phyloP scores from a whole-genome alignment of 1,284 basidiomycete species.

The Malassezia obtusa region DNA sequence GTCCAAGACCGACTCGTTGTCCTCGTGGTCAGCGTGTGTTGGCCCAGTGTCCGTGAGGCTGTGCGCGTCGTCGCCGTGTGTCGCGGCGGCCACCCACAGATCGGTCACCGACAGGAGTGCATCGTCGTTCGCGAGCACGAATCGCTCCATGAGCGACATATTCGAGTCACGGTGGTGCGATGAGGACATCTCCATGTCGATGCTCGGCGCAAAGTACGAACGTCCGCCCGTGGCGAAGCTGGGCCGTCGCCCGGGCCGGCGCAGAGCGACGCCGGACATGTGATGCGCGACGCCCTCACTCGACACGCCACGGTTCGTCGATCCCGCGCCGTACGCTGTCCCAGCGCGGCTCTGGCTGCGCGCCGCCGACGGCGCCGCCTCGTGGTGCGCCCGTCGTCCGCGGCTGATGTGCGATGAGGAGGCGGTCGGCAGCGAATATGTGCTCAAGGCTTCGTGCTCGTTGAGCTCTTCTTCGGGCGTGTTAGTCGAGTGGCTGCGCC shows the following conservation, averaged over 20 bases:
- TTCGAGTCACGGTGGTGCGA: neutral
- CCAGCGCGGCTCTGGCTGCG: neutral
- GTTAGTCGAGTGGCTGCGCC: neutral
- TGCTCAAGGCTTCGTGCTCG: neutral
- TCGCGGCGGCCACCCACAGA: constrained; percentile 83
- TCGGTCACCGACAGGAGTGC: constrained; percentile 79
- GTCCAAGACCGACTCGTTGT: constrained; percentile 39
- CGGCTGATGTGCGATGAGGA: neutral
- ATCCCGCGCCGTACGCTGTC: neutral
- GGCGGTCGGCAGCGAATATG: neutral
- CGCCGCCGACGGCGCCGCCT: no score
- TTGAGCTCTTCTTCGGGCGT: neutral
- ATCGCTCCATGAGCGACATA: constrained; percentile 61
- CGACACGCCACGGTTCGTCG: neutral
- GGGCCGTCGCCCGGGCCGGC: neutral
- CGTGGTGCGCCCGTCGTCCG: no score
- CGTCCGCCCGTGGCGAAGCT: neutral
- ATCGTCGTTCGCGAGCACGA: constrained; percentile 65
- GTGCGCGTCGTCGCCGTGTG: constrained; percentile 65
- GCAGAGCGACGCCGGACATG: neutral
- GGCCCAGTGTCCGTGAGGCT: constrained; percentile 25
- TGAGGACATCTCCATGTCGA: neutral
- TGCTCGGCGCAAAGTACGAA: neutral
- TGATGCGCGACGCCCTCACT: neutral
- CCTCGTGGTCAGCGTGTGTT: constrained; percentile 50